Conservation (phyloP, 2,329 filamentous ascomycete species). For the Stemphylium vesicarium region DNA sequence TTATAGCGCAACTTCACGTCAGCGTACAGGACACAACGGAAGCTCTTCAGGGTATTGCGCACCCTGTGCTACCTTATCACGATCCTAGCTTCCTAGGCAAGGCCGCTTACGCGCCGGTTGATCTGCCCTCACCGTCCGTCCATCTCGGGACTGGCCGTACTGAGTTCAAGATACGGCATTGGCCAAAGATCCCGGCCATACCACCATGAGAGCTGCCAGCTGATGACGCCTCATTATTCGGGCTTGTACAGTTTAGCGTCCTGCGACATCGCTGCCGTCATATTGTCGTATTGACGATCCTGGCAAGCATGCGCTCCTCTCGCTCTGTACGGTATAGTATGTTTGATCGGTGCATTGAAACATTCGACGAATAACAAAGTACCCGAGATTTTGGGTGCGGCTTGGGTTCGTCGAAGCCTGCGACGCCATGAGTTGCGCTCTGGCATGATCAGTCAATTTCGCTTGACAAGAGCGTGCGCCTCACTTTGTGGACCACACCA, state of each 20-base stretch:
- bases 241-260: constrained; percentile 20
- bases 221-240: constrained; percentile 36
- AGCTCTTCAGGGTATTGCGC: constrained; percentile 13
- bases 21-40: background rate
- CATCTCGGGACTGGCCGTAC: constrained; percentile 47
- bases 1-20: constrained; percentile 5
- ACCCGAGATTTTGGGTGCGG: constrained; percentile 3
- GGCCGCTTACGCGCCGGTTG: constrained; percentile 48
- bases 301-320: constrained; percentile 7
- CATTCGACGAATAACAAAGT: constrained; percentile 9
- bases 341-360: constrained; percentile 7
- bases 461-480: constrained; percentile 22
- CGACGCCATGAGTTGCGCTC: constrained; percentile 9
- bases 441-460: constrained; percentile 15
- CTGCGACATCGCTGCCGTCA: constrained; percentile 34
- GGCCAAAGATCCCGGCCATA: constrained; percentile 29
- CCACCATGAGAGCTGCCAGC: constrained; percentile 21
- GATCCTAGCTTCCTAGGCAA: constrained; percentile 30
- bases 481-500: constrained; percentile 25
- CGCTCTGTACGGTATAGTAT: constrained; percentile 1
- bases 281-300: constrained; percentile 3
- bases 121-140: constrained; percentile 41
- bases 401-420: background rate
- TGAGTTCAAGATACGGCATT: constrained; percentile 33
- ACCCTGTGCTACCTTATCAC: constrained; percentile 34